Base-by-base conservation (phyloP, 352 stramenopile species). In the Phytophthora meadii region DNA sequence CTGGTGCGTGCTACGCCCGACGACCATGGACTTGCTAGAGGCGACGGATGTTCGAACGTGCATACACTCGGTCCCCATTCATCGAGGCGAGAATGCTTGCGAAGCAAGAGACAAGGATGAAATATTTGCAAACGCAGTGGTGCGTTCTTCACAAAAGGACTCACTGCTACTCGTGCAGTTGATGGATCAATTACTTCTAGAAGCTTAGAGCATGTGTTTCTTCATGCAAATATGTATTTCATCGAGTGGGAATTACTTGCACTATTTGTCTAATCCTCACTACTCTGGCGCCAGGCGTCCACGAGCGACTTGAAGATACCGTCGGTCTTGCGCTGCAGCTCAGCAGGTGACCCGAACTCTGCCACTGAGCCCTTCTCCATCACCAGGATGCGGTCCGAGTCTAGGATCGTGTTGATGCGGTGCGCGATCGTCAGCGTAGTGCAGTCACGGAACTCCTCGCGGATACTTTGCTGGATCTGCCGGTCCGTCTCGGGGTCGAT, bases 211-310 rank as follows among this genome's bases (percentile, higher is more conserved):
- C 6, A 54, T 54, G 28, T 8, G 19, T 19, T 19, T 19, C 19
- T 22, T 22, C 22, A 22, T 22, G 22, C 22, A 54, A 54, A 30
- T 54, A 54, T 49, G 8, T 32, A 32, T 32, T 49, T 32, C 42
- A 49, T 30, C 6, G 27, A 30, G 6, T 30, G 27, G 4, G 27
- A 7, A 30, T 30, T 30, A 30, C 27, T 30, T 30, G 27, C 6
- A 22, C 22, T 22, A 4, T n/a, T 11, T 52, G 54, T 25, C 30
- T 65, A 63, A 17, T 75, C 44, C 5, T 81, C 70, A 24, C 47
- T 77, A 40, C 68, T 76, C 63, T 88, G 81, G 32, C 81, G 79
- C 81, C 78, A 89, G 55, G 82, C 79, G 36, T 92, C 81, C 52
- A 70, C 61, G 7, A 70, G 54, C 4, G 61, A 70, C 47, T 62